Evolutionary conservation across 148 eudicot genomes (phyloP).

Genomic region (Silene conica): DNA sequence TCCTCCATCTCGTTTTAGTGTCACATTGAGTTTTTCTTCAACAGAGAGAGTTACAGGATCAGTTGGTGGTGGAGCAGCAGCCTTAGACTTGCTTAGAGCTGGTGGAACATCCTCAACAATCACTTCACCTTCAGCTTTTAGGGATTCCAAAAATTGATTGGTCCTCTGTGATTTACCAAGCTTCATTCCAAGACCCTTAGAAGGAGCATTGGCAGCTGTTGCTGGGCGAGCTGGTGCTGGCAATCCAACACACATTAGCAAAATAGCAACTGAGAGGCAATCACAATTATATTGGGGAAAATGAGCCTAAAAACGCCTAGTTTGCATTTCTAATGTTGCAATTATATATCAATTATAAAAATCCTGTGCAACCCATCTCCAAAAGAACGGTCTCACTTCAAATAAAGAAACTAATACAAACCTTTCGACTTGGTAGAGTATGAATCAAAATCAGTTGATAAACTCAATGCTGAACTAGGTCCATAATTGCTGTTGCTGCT

Average conservation of each 20-base stretch:
- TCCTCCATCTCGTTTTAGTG: conserved; percentile 85
- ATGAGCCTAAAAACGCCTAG: background rate
- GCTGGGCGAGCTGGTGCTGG: conserved; percentile 57
- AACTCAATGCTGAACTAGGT: conserved; percentile 73
- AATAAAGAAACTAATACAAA: conserved; percentile 27
- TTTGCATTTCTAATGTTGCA: background rate
- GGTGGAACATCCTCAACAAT: conserved; percentile 92
- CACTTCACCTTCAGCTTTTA: conserved; percentile 97
- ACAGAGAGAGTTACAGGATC: conserved; percentile 87
- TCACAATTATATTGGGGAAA: background rate
- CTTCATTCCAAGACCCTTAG: conserved; percentile 90
- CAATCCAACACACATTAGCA: conserved; percentile 13
- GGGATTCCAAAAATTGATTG: conserved; percentile 86
- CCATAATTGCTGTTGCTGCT: conserved; percentile 70
- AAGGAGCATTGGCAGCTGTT: conserved; percentile 82
- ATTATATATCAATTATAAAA: conserved; percentile 2
- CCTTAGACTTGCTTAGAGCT: conserved; percentile 50
- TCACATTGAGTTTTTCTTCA: conserved; percentile 92
- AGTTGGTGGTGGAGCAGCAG: conserved; percentile 77
- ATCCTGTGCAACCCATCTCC: background rate
- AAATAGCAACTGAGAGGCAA: conserved; percentile 2
- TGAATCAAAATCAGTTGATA: conserved; percentile 59
- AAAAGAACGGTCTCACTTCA: background rate
- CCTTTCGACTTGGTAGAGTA: conserved; percentile 80
- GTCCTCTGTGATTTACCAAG: conserved; percentile 83